These are phyloP conservation scores for Aureobasidium sp. DNA, from an alignment of 2,329 filamentous ascomycete genomes.

Conservation along the genomic window DNA sequence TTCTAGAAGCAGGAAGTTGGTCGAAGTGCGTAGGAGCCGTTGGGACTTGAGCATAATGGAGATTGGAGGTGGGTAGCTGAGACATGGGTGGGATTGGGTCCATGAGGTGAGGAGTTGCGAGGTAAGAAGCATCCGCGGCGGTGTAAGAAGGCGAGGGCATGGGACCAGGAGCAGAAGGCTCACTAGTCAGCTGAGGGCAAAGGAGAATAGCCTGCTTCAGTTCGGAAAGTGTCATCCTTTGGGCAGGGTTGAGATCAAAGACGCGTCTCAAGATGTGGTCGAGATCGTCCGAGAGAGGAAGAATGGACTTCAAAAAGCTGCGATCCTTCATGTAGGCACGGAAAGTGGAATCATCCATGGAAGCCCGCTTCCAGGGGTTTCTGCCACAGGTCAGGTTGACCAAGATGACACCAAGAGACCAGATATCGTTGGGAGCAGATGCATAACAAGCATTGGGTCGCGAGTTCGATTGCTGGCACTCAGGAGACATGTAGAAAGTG, in stretches of 20 bases:
- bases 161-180: constrained; percentile 33
- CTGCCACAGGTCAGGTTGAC: constrained; percentile 96
- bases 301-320: constrained; percentile 84
- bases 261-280: constrained; percentile 81
- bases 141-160: constrained; percentile 19
- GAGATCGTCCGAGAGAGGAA: constrained; percentile 83
- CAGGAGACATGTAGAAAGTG: constrained; percentile 99
- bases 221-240: constrained; percentile 74
- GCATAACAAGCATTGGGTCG: constrained; percentile 71
- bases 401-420: constrained; percentile 95
- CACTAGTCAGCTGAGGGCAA: constrained; percentile 65
- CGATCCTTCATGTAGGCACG: constrained; percentile 78
- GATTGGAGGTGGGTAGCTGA: constrained; percentile 14
- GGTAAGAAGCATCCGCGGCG: constrained; percentile 17
- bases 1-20: constrained; percentile 9
- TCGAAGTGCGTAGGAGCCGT: constrained; percentile 8
- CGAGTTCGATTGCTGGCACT: constrained; percentile 76
- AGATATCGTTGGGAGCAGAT: constrained; percentile 92
- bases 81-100: constrained; percentile 16
- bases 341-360: constrained; percentile 89
- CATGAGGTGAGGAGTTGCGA: constrained; percentile 12
- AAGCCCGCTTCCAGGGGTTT: constrained; percentile 98
- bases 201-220: constrained; percentile 68
- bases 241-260: constrained; percentile 77
- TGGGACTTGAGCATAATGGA: constrained; percentile 3